These are phyloP conservation scores for Fremontodendron californicum DNA, from an alignment of 345 rosid species.

Conservation along the genomic window DNA sequence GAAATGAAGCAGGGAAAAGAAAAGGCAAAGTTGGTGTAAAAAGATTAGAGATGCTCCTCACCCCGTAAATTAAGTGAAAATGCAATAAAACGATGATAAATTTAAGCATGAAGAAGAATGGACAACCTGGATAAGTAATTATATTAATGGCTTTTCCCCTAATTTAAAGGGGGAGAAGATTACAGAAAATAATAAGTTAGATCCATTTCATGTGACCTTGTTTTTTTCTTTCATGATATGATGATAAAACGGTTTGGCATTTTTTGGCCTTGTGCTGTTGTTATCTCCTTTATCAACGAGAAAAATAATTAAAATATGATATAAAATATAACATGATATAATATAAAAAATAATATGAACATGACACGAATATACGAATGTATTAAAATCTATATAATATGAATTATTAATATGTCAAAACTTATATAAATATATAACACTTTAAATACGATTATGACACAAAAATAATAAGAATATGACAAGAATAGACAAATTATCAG, in stretches of 20 bases:
- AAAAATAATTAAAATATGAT: no score
- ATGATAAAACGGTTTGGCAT: slow-evolving; percentile 19
- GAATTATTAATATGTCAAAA: no score
- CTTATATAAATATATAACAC: no score
- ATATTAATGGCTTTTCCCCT: slow-evolving; percentile 3
- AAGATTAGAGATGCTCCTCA: slow-evolving; percentile 10
- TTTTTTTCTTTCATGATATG: neutral
- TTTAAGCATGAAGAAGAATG: neutral
- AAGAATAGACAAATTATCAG: no score
- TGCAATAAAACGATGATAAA: neutral
- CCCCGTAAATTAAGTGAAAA: slow-evolving; percentile 30
- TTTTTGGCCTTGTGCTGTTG: slow-evolving; percentile 17
- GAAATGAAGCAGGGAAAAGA: neutral
- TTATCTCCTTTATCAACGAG: neutral
- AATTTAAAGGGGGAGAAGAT: slow-evolving; percentile 14
- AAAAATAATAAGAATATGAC: no score
- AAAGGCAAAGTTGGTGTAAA: neutral
- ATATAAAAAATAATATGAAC: no score
- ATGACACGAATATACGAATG: no score
- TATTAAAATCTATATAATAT: no score
- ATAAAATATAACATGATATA: no score
- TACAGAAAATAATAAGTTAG: slow-evolving; percentile 13
- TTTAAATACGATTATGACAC: no score
- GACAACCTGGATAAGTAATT: neutral
- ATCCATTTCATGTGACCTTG: slow-evolving; percentile 27